phyloP scores from a whole-genome alignment of 2,329 filamentous ascomycete genomes.

The Teratosphaeria destructans region DNA sequence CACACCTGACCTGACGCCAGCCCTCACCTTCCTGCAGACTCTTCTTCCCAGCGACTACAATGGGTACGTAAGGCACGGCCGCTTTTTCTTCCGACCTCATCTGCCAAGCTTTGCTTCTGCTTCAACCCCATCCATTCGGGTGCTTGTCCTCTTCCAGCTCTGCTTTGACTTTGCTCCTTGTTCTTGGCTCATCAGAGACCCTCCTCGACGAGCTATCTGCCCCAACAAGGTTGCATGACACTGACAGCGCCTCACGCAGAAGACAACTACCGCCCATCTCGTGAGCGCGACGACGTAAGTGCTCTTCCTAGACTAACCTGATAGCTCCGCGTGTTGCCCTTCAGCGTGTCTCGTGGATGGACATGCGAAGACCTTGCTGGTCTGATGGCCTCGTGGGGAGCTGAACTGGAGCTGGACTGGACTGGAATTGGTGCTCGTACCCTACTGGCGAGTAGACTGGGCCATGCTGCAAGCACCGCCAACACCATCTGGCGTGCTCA shows the following conservation, averaged over 20 bases:
- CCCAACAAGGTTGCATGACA: not conserved
- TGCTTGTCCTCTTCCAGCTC: not conserved
- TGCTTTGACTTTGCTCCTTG: not conserved
- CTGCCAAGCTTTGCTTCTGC: not conserved
- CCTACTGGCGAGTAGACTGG: not conserved
- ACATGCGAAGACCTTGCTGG: not conserved
- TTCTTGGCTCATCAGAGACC: not conserved
- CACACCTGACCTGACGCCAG: not conserved
- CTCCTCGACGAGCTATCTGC: not conserved
- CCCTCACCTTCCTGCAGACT: not conserved
- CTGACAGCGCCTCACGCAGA: slow-evolving; percentile 7
- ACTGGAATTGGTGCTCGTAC: not conserved
- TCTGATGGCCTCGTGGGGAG: not conserved
- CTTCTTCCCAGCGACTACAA: not conserved
- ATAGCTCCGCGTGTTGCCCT: not conserved
- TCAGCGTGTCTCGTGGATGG: not conserved
- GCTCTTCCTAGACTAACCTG: not conserved
- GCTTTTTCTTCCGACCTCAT: not conserved
- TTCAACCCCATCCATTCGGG: not conserved
- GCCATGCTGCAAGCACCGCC: not conserved
- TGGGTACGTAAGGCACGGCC: slow-evolving; percentile 1
- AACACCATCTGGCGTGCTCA: not conserved
- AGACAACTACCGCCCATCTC: slow-evolving; percentile 13
- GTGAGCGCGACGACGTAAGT: slow-evolving; percentile 10
- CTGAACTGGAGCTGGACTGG: not conserved